Percentiles rank a stretch among this genome's conserved stretches.
Conservation (phyloP, 2,329 filamentous ascomycete genomes). For the Arachnopeziza araneosa region DNA sequence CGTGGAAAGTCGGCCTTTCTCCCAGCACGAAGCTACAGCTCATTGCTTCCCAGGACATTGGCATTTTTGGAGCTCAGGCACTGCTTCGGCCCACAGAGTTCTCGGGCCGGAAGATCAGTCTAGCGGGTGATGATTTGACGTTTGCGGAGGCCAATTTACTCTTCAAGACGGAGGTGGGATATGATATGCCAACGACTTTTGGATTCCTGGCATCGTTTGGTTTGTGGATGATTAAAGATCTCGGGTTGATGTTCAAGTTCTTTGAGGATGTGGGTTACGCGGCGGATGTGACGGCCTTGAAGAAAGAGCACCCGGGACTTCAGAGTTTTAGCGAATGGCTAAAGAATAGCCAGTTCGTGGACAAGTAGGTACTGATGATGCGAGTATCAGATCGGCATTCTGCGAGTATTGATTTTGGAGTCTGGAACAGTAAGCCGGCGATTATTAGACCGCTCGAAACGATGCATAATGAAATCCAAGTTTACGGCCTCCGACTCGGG, state of each 20-base stretch:
- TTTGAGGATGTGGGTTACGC: constrained; percentile 26
- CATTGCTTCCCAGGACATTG: constrained; percentile 35
- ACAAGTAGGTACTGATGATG: background rate
- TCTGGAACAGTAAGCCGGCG: too few species aligned
- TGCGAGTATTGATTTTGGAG: too few species aligned
- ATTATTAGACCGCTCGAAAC: too few species aligned
- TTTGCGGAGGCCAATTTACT: constrained; percentile 29
- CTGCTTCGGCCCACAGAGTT: constrained; percentile 15
- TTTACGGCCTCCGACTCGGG: too few species aligned
- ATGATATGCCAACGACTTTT: constrained; percentile 25
- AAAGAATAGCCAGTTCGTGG: constrained; percentile 4
- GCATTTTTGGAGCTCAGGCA: constrained; percentile 34
- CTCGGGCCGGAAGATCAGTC: constrained; percentile 32
- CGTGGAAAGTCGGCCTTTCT: constrained; percentile 32
- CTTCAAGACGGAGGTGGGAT: constrained; percentile 28
- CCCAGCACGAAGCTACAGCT: constrained; percentile 29
- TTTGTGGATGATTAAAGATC: constrained; percentile 23
- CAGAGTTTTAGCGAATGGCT: constrained; percentile 3
- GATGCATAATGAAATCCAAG: too few species aligned
- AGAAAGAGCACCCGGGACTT: background rate
- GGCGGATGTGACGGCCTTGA: constrained; percentile 7
- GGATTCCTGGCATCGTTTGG: constrained; percentile 20
- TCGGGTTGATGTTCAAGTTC: constrained; percentile 28
- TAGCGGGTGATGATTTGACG: constrained; percentile 42
- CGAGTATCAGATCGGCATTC: background rate